Base-by-base conservation (phyloP, 73 alveolate genomes). In the Stentor coeruleus region DNA sequence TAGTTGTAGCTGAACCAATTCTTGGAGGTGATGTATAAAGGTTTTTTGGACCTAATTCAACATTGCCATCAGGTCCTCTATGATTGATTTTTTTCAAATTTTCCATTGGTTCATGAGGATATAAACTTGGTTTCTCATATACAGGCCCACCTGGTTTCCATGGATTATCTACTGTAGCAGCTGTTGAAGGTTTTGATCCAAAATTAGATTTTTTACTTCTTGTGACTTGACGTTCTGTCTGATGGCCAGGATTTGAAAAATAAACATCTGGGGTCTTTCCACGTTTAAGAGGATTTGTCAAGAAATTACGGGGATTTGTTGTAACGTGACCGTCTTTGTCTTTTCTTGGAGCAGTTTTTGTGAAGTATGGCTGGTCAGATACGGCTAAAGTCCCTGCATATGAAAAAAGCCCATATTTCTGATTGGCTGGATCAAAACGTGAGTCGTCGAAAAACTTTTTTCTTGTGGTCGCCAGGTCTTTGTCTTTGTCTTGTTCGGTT, bases 371-470 rank as follows among this genome's bases (percentile, higher is more conserved):
- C 40, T 66, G 26, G 37, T 66, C 39, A 26, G 79, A 66, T 28
- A 66, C 33, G 49, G 79, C 79, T 14, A 31, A 11, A 2, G 79
- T 66, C 33, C 79, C 79, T 66, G 37, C 39, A 66, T 20, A 66
- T 26, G 79, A 66, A 33, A 66, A 66, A 20, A 66, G 79, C 0
- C 79, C 79, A 11, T 20, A 66, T 66, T 31, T 66, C 33, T 66
- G 79, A 66, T 66, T 20, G 33, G 20, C 33, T 20, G 79, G 42
- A 40, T 66, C 79, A 33, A 66, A 66, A 28, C 33, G n/a, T 1
- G 79, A 66, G n/a, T 66, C 79, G n/a, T 66, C 79, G 37, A 66
- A 66, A 33, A 26, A 66, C 37, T 66, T 20, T 66, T 66, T 20
- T 26, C 79, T 37, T 20, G 79, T 26, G 20, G 0, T 2, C 15